Conservation (phyloP, 2,329 filamentous ascomycete genomes). For the Plenodomus lindquistii region DNA sequence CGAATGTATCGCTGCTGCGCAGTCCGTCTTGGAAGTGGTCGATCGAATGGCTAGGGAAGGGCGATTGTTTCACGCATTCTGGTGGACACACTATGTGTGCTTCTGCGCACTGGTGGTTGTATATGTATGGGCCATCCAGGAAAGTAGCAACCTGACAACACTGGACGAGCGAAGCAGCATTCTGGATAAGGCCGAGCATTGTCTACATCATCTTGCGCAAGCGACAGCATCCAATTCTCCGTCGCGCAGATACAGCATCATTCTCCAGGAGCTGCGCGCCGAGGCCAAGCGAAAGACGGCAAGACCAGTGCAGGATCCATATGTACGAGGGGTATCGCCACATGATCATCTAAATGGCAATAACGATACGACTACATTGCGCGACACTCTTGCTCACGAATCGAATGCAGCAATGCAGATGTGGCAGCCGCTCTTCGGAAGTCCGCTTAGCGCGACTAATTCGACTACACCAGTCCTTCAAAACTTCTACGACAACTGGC, state of each 20-base stretch:
- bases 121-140: slow-evolving; percentile 55
- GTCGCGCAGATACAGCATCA: slow-evolving; percentile 54
- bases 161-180: slow-evolving; percentile 27
- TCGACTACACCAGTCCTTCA: slow-evolving; percentile 12
- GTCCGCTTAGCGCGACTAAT: slow-evolving; percentile 27
- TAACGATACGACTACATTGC: not conserved
- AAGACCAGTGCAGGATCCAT: slow-evolving; percentile 9
- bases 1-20: slow-evolving; percentile 51
- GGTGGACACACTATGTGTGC: slow-evolving; percentile 56
- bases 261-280: slow-evolving; percentile 51
- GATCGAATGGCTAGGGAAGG: slow-evolving; percentile 46
- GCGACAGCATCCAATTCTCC: slow-evolving; percentile 54
- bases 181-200: slow-evolving; percentile 50
- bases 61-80: slow-evolving; percentile 49
- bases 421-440: slow-evolving; percentile 27
- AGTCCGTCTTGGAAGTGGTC: slow-evolving; percentile 42
- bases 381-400: not conserved
- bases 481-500: slow-evolving; percentile 36
- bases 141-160: slow-evolving; percentile 14
- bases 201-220: slow-evolving; percentile 51
- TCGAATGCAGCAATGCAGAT: slow-evolving; percentile 3
- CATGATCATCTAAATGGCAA: not conserved
- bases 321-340: not conserved
- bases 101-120: slow-evolving; percentile 55
- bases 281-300: slow-evolving; percentile 41